These are phyloP conservation scores for Albugo candida DNA, from an alignment of 352 stramenopile genomes.

Conservation along the genomic window DNA sequence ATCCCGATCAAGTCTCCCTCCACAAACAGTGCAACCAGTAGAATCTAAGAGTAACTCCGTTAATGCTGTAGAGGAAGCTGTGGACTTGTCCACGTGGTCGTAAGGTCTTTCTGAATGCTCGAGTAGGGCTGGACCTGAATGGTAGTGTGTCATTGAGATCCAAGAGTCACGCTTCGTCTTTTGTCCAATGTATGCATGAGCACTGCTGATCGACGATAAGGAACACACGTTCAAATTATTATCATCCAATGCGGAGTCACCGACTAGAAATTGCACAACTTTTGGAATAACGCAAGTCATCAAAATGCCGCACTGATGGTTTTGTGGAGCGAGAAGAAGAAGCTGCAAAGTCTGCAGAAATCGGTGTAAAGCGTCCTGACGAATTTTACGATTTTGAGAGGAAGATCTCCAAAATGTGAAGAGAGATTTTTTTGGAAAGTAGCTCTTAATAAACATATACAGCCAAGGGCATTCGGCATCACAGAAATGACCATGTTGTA, in stretches of 20 bases:
- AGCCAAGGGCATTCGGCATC: slow-evolving; percentile 47
- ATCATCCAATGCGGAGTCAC: slow-evolving; percentile 7
- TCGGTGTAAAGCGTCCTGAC: slow-evolving; percentile 27
- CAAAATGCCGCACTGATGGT: slow-evolving; percentile 33
- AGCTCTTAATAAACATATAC: slow-evolving; percentile 53
- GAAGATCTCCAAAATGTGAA: slow-evolving; percentile 22
- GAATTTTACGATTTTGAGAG: slow-evolving; percentile 4
- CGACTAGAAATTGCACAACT: slow-evolving; percentile 43
- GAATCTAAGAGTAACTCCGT: neutral
- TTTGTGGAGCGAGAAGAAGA: slow-evolving; percentile 34
- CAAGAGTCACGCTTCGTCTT: too few relatives aligned
- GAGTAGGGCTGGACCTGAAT: too few relatives aligned
- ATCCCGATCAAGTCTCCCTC: neutral
- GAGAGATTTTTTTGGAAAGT: slow-evolving; percentile 48
- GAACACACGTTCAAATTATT: too few relatives aligned
- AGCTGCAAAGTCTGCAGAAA: slow-evolving; percentile 38
- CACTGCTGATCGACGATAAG: neutral
- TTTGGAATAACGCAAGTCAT: slow-evolving; percentile 16
- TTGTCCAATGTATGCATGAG: neutral
- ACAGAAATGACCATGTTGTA: slow-evolving; percentile 59
- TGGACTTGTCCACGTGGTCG: neutral
- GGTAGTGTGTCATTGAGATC: too few relatives aligned
- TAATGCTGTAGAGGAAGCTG: neutral
- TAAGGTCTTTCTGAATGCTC: too few relatives aligned
- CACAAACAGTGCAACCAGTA: neutral